Evolutionary conservation across 2,329 filamentous ascomycete species (phyloP).

Genomic region (Alternaria brassicicola): DNA sequence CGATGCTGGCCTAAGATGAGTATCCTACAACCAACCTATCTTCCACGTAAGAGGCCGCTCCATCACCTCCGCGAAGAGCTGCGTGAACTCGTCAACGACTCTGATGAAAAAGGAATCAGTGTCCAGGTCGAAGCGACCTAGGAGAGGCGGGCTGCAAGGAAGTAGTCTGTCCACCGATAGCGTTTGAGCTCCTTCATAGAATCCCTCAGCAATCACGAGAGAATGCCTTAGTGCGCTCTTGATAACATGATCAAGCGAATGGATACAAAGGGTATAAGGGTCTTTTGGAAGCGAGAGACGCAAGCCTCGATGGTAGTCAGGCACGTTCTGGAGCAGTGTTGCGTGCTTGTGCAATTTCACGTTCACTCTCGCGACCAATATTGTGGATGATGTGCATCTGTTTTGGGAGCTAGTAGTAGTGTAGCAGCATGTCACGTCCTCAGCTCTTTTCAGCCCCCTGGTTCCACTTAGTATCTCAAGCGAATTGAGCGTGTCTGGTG

Average conservation of each 20-base stretch:
- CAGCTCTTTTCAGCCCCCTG: not conserved
- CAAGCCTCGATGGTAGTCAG: no score
- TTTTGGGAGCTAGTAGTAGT: not conserved
- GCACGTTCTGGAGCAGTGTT: not conserved
- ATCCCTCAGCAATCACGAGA: not conserved
- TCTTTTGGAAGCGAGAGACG: no score
- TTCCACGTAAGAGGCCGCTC: not conserved
- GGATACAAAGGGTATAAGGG: no score
- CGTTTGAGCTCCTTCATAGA: not conserved
- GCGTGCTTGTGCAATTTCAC: not conserved
- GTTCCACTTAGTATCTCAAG: not conserved
- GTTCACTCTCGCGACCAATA: not conserved
- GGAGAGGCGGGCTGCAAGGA: not conserved
- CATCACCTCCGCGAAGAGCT: not conserved
- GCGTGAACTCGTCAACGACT: not conserved
- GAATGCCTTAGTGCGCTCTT: not conserved
- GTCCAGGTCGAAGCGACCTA: not conserved
- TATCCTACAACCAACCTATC: not conserved
- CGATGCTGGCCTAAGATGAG: not conserved
- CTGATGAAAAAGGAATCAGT: not conserved
- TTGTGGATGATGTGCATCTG: not conserved
- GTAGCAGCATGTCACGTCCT: not conserved
- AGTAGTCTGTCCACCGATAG: not conserved
- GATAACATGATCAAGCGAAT: no score
- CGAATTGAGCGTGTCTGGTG: no score